phyloP scores from a whole-genome alignment of 202 grass and related monocot species.

The Elaeis oleifera region DNA sequence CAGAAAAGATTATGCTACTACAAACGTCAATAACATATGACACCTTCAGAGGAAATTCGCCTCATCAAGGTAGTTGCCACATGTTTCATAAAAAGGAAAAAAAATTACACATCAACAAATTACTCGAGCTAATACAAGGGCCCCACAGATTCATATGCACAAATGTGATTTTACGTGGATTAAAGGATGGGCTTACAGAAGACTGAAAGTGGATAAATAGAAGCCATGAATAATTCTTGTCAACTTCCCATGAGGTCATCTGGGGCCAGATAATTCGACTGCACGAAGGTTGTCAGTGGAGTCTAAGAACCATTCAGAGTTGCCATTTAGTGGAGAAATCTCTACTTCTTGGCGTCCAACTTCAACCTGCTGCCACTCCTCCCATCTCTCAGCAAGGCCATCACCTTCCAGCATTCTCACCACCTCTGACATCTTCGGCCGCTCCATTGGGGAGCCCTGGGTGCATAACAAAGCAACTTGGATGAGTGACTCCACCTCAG shows the following conservation, averaged over 20 bases:
- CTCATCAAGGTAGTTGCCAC: too few relatives aligned
- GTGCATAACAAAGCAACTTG: conserved; percentile 11
- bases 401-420: conserved; percentile 6
- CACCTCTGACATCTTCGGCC: conserved; percentile 9
- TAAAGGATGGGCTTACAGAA: too few relatives aligned
- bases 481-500: conserved; percentile 4
- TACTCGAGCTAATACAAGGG: too few relatives aligned
- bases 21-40: too few relatives aligned
- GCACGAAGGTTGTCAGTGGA: conserved; percentile 22
- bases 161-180: too few relatives aligned
- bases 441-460: conserved; percentile 3
- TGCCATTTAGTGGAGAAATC: not conserved
- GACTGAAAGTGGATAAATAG: too few relatives aligned
- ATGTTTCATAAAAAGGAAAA: too few relatives aligned
- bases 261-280: conserved; percentile 25
- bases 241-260: not conserved
- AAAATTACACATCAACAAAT: too few relatives aligned
- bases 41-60: too few relatives aligned
- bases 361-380: conserved; percentile 7
- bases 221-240: not conserved
- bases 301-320: conserved; percentile 18
- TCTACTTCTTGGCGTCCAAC: not conserved
- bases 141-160: too few relatives aligned
- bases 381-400: conserved; percentile 2
- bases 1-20: too few relatives aligned